These are phyloP conservation scores for Cladophialophora immunda DNA, from an alignment of 2,329 filamentous ascomycete species.

Conservation along the genomic window DNA sequence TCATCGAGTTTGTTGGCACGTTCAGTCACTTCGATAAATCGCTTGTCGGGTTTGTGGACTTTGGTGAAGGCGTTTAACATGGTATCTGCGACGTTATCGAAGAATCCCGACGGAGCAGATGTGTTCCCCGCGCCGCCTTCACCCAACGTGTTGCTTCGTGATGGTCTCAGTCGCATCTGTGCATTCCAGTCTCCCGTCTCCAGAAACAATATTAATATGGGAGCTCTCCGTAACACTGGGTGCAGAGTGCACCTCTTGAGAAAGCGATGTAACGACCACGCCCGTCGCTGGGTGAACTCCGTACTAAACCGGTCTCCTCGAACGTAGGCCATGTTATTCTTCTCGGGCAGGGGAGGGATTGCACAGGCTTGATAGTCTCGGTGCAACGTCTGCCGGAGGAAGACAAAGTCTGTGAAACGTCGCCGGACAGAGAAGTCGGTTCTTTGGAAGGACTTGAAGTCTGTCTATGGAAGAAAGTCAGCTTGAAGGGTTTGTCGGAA, in stretches of 20 bases:
- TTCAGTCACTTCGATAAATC: conserved; percentile 93
- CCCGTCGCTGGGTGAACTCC: conserved; percentile 89
- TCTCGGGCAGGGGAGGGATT: conserved; percentile 93
- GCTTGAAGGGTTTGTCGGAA: neutral
- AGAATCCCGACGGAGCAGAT: conserved; percentile 69
- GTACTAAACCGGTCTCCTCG: conserved; percentile 92
- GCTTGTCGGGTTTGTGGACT: conserved; percentile 91
- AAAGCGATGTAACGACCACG: conserved; percentile 91
- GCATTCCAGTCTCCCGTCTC: conserved; percentile 97
- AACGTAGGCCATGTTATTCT: conserved; percentile 99
- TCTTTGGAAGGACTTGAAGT: conserved; percentile 91
- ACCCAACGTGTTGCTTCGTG: conserved; percentile 66
- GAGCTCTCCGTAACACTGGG: conserved; percentile 83
- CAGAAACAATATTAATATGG: conserved; percentile 86
- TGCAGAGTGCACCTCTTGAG: conserved; percentile 86
- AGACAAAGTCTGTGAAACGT: conserved; percentile 97
- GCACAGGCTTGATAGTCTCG: conserved; percentile 91
- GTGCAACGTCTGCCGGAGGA: conserved; percentile 88
- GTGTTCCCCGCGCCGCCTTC: conserved; percentile 51
- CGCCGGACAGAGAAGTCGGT: conserved; percentile 80
- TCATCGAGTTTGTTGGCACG: conserved; percentile 94
- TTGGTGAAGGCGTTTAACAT: conserved; percentile 98
- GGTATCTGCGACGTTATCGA: conserved; percentile 94
- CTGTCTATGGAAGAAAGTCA: conserved; percentile 67
- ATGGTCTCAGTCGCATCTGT: conserved; percentile 82